These are phyloP conservation scores for Pulveroboletus frians DNA, from an alignment of 768 basidiomycete genomes.

Conservation along the genomic window DNA sequence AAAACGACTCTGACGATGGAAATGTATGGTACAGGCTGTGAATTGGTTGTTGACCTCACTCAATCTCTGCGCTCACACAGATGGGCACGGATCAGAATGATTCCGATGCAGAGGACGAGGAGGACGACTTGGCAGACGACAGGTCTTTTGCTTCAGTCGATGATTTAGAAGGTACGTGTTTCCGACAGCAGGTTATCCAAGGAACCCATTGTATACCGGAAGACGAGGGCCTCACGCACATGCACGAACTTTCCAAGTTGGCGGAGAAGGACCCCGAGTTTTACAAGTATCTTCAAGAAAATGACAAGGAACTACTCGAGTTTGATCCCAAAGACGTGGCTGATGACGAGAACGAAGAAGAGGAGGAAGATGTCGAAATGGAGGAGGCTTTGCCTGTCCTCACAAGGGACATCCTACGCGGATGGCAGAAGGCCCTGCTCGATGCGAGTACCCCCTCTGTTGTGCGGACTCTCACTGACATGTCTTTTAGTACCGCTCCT, in stretches of 20 bases:
- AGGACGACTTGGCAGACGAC: slow-evolving; percentile 45
- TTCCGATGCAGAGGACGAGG: slow-evolving; percentile 37
- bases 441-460: slow-evolving; percentile 47
- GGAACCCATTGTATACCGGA: slow-evolving; percentile 3
- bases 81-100: slow-evolving; percentile 22
- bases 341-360: slow-evolving; percentile 48
- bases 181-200: neutral
- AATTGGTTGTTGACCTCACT: slow-evolving; percentile 1
- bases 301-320: slow-evolving; percentile 85
- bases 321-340: slow-evolving; percentile 54
- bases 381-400: slow-evolving; percentile 49
- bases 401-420: slow-evolving; percentile 62
- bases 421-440: slow-evolving; percentile 87
- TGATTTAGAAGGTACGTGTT: slow-evolving; percentile 56
- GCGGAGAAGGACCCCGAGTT: slow-evolving; percentile 99
- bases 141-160: slow-evolving; percentile 76
- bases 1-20: slow-evolving; percentile 48
- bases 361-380: slow-evolving; percentile 37
- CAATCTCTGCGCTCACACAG: slow-evolving; percentile 12
- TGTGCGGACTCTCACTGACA: neutral
- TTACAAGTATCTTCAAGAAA: slow-evolving; percentile 95
- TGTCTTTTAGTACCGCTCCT: slow-evolving; percentile 66
- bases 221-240: slow-evolving; percentile 73
- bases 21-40: slow-evolving; percentile 22
- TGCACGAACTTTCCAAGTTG: slow-evolving; percentile 78